Evolutionary conservation across 345 rosid genomes (phyloP), one percentile per base, ranked within the genome.

Genomic region (Sapria himalayana): DNA sequence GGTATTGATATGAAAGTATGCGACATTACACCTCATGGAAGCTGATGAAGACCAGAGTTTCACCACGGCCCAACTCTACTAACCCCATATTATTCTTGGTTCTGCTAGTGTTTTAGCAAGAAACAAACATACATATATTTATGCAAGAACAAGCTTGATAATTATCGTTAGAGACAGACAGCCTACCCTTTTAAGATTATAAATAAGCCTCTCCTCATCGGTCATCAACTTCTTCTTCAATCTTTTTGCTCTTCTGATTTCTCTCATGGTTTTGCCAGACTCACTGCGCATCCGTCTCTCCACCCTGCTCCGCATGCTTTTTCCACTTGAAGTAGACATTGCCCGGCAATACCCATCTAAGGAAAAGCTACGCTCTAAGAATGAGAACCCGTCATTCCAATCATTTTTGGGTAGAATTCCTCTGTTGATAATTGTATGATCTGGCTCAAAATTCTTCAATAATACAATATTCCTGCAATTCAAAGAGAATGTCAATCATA

Each of bases 221-320:
- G 93, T 78, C 97, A 86, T 86, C 49, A 86, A 76, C 58, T 86
- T 82, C 78, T 72, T 78, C 72, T 78, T 78, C 58, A 82, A 45
- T 49, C 76, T 86, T 48, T 72, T 76, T 2, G 94, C 94, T 59
- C 94, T 81, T 38, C 94, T 56, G 52, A 82, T 70, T 79, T 86
- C 97, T 55, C 80, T 68, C 7, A 74, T 48, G 4, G 93, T 78
- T 58, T 81, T 86, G 10, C 97, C 85, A 0, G 94, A 76, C 62
- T 86, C 97, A 44, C 66, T 82, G 25, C 72, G 70, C 93, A 86
- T 82, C 47, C 93, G 58, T 37, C 63, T 72, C 74, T 86, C 94
- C 9, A 86, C 94, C 73, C 74, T 86, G 63, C 93, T 78, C 43
- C 94, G 62, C 93, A 86, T 78, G 40, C 81, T 81, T 62, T 82